Percentiles rank a stretch among this genome's conserved stretches.
These are phyloP conservation scores for Lotmaria passim DNA, from an alignment of 208 protist genomes.

Conservation along the genomic window DNA sequence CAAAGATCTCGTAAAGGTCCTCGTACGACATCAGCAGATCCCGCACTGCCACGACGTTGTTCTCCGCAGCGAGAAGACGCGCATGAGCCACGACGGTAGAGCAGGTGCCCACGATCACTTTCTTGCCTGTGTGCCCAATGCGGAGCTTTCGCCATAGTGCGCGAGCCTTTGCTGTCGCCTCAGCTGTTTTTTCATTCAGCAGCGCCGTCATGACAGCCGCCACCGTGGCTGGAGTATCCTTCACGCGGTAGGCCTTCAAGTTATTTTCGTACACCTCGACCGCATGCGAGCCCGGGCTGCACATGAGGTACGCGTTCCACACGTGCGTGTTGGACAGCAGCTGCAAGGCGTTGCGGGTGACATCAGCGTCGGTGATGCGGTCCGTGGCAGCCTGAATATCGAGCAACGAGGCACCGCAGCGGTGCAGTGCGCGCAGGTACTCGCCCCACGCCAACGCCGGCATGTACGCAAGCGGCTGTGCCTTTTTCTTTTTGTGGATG, in stretches of 20 bases:
- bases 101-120: slow-evolving; percentile 36
- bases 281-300: slow-evolving; percentile 51
- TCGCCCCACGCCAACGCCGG: slow-evolving; percentile 72
- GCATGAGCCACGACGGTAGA: slow-evolving; percentile 37
- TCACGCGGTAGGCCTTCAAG: slow-evolving; percentile 47
- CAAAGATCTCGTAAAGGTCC: slow-evolving; percentile 48
- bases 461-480: slow-evolving; percentile 43
- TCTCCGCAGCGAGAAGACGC: slow-evolving; percentile 28
- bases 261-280: slow-evolving; percentile 66
- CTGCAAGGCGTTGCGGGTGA: slow-evolving; percentile 47
- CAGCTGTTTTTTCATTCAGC: slow-evolving; percentile 21
- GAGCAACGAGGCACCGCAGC: slow-evolving; percentile 51
- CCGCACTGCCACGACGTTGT: slow-evolving; percentile 24
- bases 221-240: slow-evolving; percentile 48
- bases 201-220: slow-evolving; percentile 70
- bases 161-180: slow-evolving; percentile 33
- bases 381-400: slow-evolving; percentile 60
- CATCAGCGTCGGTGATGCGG: slow-evolving; percentile 52
- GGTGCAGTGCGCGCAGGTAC: slow-evolving; percentile 55
- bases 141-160: slow-evolving; percentile 41
- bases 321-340: slow-evolving; percentile 57
- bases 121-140: slow-evolving; percentile 2
- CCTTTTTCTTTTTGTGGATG: not conserved
- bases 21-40: slow-evolving; percentile 44
- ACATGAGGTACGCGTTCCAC: slow-evolving; percentile 74